A percentile compares a stretch with the other conserved stretches of the same genome.
Conservation (phyloP, 2,329 filamentous ascomycete species). For the Pestalotiopsis sp. region DNA sequence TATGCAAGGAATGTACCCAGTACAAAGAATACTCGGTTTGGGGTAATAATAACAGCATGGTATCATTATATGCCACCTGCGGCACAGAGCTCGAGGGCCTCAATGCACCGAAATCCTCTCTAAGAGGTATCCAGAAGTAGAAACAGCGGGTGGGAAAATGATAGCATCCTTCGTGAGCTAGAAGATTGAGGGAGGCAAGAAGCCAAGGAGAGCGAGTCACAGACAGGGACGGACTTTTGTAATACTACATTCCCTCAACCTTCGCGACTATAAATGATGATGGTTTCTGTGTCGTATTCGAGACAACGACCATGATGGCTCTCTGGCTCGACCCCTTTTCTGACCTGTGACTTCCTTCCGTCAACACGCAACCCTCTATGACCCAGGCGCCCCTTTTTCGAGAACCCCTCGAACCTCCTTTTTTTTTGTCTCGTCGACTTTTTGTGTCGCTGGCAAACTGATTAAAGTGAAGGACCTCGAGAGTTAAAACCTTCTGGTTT, state of each 20-base stretch:
- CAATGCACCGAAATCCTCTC: neutral
- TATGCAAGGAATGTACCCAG: neutral
- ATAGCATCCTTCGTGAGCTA: neutral
- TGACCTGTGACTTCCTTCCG: neutral
- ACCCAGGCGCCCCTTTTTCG: constrained; percentile 6
- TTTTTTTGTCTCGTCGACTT: neutral
- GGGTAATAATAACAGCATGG: neutral
- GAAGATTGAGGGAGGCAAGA: neutral
- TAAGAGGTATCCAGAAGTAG: neutral
- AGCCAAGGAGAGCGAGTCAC: neutral
- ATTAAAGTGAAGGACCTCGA: neutral
- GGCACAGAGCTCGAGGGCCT: neutral
- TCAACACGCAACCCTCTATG: constrained; percentile 3
- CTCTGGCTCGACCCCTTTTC: constrained; percentile 6
- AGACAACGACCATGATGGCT: neutral
- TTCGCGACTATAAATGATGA: neutral
- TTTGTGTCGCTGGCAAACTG: neutral
- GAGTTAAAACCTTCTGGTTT: neutral
- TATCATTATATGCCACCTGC: neutral
- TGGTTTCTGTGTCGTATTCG: neutral
- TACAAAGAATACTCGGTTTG: neutral
- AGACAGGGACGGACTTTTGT: neutral
- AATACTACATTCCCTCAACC: neutral
- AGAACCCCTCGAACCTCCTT: neutral
- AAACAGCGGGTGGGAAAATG: neutral